These are phyloP conservation scores for Verticillium tricorpus DNA, from an alignment of 2,329 filamentous ascomycete genomes.

Conservation along the genomic window DNA sequence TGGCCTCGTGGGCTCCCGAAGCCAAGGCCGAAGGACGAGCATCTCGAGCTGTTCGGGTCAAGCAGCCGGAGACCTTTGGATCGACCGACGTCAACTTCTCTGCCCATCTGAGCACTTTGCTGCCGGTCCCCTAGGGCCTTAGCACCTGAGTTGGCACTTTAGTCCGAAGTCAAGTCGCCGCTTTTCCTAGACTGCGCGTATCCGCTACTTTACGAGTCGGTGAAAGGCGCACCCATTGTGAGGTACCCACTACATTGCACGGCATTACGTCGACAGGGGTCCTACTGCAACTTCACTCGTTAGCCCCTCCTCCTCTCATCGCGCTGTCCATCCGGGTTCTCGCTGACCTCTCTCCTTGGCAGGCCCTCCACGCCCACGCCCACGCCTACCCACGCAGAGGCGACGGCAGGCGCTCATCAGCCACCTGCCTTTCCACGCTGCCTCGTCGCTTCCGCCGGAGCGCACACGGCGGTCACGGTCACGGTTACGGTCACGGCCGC, in stretches of 20 bases:
- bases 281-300: background rate
- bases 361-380: background rate
- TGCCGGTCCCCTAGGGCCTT: background rate
- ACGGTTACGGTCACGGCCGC: background rate
- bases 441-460: background rate
- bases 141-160: background rate
- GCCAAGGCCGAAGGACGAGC: background rate
- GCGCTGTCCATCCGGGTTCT: constrained; percentile 25
- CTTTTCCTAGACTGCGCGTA: background rate
- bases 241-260: background rate
- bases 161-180: background rate
- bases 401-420: background rate
- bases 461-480: background rate
- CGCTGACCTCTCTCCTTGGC: constrained; percentile 8
- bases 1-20: background rate
- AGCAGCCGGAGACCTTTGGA: background rate
- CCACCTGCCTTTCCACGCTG: background rate
- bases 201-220: background rate
- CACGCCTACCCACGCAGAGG: background rate
- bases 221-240: background rate
- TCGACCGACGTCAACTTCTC: background rate
- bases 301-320: background rate
- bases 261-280: constrained; percentile 1
- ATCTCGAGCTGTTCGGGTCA: background rate
- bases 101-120: background rate